These are phyloP conservation scores for Aspergillus olivimuriae DNA, from an alignment of 495 filamentous ascomycete species.

Conservation along the genomic window DNA sequence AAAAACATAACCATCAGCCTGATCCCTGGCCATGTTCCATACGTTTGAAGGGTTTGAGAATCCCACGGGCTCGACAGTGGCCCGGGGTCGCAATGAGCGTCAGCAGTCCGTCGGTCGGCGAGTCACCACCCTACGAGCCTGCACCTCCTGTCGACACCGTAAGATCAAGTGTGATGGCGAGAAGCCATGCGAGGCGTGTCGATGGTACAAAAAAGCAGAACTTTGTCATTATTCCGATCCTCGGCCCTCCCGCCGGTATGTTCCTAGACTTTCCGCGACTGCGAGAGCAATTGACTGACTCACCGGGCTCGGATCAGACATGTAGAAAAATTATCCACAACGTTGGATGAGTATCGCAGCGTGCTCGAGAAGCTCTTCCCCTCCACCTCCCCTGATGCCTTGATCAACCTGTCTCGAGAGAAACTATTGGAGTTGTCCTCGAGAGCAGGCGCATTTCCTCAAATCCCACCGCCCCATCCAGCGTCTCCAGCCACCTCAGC, in stretches of 20 bases:
- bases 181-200: constrained; percentile 41
- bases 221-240: constrained; percentile 39
- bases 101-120: constrained; percentile 33
- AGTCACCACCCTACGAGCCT: constrained; percentile 37
- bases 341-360: constrained; percentile 32
- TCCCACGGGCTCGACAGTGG: constrained; percentile 20
- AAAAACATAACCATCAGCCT: too few species aligned
- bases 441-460: constrained; percentile 10
- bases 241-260: constrained; percentile 33
- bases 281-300: too few species aligned
- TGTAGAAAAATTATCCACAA: constrained; percentile 37
- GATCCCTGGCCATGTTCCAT: constrained; percentile 32
- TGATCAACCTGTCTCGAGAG: constrained; percentile 41
- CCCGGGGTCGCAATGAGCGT: constrained; percentile 25
- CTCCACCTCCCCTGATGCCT: constrained; percentile 26
- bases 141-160: constrained; percentile 41
- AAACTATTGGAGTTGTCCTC: constrained; percentile 41
- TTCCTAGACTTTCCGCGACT: too few species aligned
- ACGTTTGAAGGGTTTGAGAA: constrained; percentile 39
- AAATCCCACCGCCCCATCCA: constrained; percentile 20
- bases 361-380: constrained; percentile 36
- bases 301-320: too few species aligned
- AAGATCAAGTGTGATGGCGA: constrained; percentile 46
- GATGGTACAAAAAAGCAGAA: constrained; percentile 42
- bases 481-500: constrained; percentile 34